Evolutionary conservation across 23 red algal species (phyloP).

Genomic region (Gracilaria caudata): DNA sequence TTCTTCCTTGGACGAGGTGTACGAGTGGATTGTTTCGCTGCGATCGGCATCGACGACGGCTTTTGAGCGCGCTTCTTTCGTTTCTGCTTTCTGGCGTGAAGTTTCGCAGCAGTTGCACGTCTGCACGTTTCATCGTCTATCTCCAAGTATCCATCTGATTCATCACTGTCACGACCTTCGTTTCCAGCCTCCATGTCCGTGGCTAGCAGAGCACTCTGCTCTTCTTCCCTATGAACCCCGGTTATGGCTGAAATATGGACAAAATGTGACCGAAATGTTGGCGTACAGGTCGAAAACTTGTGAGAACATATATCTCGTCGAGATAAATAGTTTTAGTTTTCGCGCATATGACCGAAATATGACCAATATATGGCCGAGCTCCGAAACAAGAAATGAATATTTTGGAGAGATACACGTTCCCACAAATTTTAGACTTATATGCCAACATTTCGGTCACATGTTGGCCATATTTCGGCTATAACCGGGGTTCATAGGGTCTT

Average conservation of each 20-base stretch:
- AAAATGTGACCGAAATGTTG: background rate
- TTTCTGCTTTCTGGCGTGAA: too few relatives aligned
- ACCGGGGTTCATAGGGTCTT: background rate
- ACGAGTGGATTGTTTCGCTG: too few relatives aligned
- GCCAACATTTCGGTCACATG: background rate
- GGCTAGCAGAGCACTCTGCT: too few relatives aligned
- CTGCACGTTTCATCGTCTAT: too few relatives aligned
- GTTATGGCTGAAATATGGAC: background rate
- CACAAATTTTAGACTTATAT: background rate
- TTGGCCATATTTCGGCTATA: conserved; percentile 5
- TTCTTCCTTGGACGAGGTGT: too few relatives aligned
- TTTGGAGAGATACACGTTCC: too few relatives aligned
- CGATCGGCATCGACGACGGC: too few relatives aligned
- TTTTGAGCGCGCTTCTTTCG: too few relatives aligned
- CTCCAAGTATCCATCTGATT: too few relatives aligned
- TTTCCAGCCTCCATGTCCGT: too few relatives aligned
- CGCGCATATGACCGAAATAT: background rate
- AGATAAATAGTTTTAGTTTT: background rate
- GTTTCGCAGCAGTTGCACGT: too few relatives aligned
- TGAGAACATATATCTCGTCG: background rate
- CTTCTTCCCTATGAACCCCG: background rate
- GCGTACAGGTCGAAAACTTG: background rate
- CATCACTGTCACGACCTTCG: too few relatives aligned
- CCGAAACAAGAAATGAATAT: background rate
- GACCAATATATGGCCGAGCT: background rate